Base-by-base conservation (phyloP, 192 early-diverging fungal species). In the Coemansia sp. region DNA sequence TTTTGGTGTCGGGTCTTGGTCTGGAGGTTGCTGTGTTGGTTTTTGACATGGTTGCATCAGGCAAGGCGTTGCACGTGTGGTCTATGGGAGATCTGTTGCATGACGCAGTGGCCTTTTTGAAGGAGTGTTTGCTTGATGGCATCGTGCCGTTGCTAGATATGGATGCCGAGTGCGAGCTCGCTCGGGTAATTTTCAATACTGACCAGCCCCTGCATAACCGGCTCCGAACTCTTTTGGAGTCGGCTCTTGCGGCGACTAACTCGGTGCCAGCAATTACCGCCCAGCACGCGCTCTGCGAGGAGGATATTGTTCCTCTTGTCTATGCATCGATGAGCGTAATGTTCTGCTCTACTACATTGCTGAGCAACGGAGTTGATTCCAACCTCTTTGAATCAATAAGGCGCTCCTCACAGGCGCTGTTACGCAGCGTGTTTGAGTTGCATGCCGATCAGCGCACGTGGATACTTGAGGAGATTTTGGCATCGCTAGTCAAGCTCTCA, bases 391-490 rank as follows among this genome's bases (percentile, higher is more conserved):
- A 80, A 43, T 74, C 68, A 21, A 60, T 74, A 31, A 68, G 77
- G 51, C 77, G 77, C n/a, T 58, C 72, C 35, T 68, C 77, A 3
- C 72, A 74, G 48, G 37, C 55, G 48, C 62, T 80, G 58, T 59
- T 80, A 31, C 72, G 72, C 9, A 68, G 54, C 37, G 62, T 80
- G 17, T 80, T 74, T 61, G 77, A 74, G 51, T 27, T 55, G 6
- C 64, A 71, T 11, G 47, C 65, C 4, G 72, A 68, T 22, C 93
- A 95, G 57, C 83, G 92, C 23, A 70, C 67, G 19, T 92, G 92
- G 85, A 92, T 97, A 25, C 66, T 97, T 22, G 94, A 93, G 57
- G 94, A 97, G 59, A 88, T 93, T n/a, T 77, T 92, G 14, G 86
- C 85, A 0, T 86, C 87, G 23, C 62, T 94, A 10, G 85, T 89